Base-by-base conservation (phyloP, 2,329 filamentous ascomycete genomes). In the Epicoccum nigrum region DNA sequence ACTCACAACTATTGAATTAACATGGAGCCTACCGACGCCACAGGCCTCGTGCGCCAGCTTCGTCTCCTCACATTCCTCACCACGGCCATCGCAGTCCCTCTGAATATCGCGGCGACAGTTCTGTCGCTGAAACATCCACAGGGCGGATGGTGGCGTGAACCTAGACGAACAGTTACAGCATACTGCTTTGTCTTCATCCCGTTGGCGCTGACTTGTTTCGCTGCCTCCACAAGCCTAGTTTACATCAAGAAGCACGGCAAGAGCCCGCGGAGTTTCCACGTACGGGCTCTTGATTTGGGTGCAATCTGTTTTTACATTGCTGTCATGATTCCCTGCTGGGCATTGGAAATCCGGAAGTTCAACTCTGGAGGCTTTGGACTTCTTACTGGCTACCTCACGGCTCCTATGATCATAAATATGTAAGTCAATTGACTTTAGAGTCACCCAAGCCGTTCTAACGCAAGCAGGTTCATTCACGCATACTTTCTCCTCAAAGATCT, bases 181-280 rank as follows among this genome's bases (percentile, higher is more conserved):
- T 54, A 34, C 27, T 48, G 44, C 35, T 54, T 54, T 19, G 32
- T 15, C 15, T 54, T 54, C 35, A 44, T 54, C 12, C 51, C 45
- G 5, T 27, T 54, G 31, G 40, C 45, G 17, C 7, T 54, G 34
- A 54, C 51, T 7, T 28, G 41, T 12, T 17, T 20, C 28, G 17
- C 45, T 27, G 27, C 34, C 11, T 16, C n/a, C 6, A 7, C 44
- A 20, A 54, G 44, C 20, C 38, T 54, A 34, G 34, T 16, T 7
- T 54, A 54, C 35, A 48, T 41, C 30, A 45, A 31, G 20, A 48
- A 37, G 40, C 40, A 49, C 15, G 30, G 51, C 40, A 49, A 54
- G n/a, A 48, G 28, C 4, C 40, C 51, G 4, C 28, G 28, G 19
- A 25, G 17, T 20, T 30, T 31, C 9, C 15, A 32, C 8, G 23